phyloP scores from a whole-genome alignment of 176 grass and related monocot genomes.

The Triticum urartu region DNA sequence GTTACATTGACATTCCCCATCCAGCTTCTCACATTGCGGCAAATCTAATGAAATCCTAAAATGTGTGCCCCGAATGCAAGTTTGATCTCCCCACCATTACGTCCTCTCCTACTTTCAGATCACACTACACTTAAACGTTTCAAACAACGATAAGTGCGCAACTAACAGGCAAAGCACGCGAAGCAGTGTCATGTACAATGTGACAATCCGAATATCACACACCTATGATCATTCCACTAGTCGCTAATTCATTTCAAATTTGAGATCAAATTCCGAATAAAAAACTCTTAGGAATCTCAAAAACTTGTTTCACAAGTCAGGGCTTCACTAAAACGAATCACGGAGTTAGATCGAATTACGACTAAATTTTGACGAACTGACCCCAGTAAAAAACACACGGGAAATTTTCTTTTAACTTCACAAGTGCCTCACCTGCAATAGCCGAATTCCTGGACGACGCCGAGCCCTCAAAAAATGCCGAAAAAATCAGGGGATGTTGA shows the following conservation, averaged over 20 bases:
- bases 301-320: not conserved
- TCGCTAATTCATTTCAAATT: not conserved
- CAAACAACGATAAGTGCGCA: not conserved
- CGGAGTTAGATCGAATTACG: not conserved
- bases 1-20: not conserved
- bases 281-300: not conserved
- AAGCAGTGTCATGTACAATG: not conserved
- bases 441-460: constrained; percentile 10
- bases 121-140: not conserved
- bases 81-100: not conserved
- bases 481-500: not conserved
- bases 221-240: not conserved
- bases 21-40: not conserved
- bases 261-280: constrained; percentile 6
- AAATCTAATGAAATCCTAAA: not conserved
- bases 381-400: not conserved
- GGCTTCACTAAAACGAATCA: not conserved
- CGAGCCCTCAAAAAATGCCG: not conserved
- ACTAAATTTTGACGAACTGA: not conserved
- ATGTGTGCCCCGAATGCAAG: not conserved
- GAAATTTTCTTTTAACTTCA: not conserved
- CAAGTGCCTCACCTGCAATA: constrained; percentile 31
- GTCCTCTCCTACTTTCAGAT: constrained; percentile 16
- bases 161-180: not conserved
- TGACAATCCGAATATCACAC: not conserved